Conservation (phyloP, 2,329 filamentous ascomycete genomes). For the Monosporascus sp. region DNA sequence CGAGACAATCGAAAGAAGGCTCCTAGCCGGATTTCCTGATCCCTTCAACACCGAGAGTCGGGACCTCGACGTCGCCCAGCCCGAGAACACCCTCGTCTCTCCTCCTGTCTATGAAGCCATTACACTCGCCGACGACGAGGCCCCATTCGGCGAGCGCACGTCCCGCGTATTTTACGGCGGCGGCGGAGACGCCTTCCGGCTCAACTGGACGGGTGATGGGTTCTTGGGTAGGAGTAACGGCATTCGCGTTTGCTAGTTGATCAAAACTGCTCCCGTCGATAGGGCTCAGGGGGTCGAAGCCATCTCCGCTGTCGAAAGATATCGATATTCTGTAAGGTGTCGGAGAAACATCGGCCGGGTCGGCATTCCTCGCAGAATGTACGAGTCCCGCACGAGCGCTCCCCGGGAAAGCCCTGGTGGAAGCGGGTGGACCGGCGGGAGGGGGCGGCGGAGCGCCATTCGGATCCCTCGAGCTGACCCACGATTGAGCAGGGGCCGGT, state of each 20-base stretch:
- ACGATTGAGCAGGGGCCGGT: conserved; percentile 63
- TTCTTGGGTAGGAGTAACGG: conserved; percentile 22
- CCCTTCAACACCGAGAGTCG: conserved; percentile 58
- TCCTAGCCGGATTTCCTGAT: conserved; percentile 37
- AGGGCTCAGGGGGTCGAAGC: conserved; percentile 14
- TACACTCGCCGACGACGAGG: conserved; percentile 69
- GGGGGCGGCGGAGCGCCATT: conserved; percentile 34
- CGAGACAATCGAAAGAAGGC: background rate
- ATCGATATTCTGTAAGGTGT: conserved; percentile 18
- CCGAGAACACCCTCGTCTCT: conserved; percentile 66
- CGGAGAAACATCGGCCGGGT: conserved; percentile 27
- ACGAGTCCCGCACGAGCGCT: conserved; percentile 40
- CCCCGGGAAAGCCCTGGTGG: conserved; percentile 45
- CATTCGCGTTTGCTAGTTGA: conserved; percentile 7
- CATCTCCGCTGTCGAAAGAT: conserved; percentile 15
- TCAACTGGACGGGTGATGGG: conserved; percentile 38
- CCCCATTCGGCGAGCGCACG: conserved; percentile 75
- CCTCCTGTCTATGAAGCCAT: conserved; percentile 73
- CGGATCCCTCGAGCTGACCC: conserved; percentile 41
- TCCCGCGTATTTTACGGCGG: conserved; percentile 58
- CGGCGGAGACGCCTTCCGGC: conserved; percentile 39
- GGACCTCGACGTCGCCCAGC: conserved; percentile 65
- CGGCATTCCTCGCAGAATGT: conserved; percentile 46
- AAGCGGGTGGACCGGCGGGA: conserved; percentile 33
- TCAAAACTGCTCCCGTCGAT: conserved; percentile 18